These are phyloP conservation scores for Paecilomyces sp. DNA, from an alignment of 2,329 filamentous ascomycete genomes.

Conservation along the genomic window DNA sequence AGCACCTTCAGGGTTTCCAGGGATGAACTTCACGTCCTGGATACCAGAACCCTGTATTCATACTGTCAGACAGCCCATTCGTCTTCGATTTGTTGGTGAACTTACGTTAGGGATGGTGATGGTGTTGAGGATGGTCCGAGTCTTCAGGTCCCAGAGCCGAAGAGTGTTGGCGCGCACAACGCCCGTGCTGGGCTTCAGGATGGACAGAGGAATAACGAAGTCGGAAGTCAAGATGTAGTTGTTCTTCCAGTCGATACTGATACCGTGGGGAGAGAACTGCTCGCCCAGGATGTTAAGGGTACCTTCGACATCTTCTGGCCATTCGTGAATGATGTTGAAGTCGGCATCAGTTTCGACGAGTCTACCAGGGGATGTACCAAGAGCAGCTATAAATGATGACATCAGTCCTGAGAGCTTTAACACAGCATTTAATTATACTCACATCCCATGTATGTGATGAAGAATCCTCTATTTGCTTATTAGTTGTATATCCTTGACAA, in stretches of 20 bases:
- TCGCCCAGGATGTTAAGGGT: constrained; percentile 52
- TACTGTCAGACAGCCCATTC: background rate
- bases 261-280: constrained; percentile 57
- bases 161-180: constrained; percentile 52
- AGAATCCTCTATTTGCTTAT: constrained; percentile 39
- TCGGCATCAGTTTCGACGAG: constrained; percentile 54
- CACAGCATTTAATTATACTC: constrained; percentile 5
- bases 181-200: constrained; percentile 52
- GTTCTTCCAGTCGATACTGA: constrained; percentile 51
- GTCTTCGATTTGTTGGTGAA: background rate
- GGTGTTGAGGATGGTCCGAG: constrained; percentile 51
- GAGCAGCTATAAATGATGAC: constrained; percentile 32
- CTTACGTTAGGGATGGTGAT: constrained; percentile 52
- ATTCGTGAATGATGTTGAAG: constrained; percentile 57
- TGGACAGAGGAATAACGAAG: constrained; percentile 55
- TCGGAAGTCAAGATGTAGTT: constrained; percentile 55
- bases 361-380: constrained; percentile 52
- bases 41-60: constrained; percentile 46
- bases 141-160: constrained; percentile 51
- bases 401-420: background rate
- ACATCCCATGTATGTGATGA: constrained; percentile 57
- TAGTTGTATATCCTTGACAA: background rate
- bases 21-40: constrained; percentile 61
- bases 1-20: constrained; percentile 51
- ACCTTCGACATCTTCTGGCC: constrained; percentile 50